Evolutionary conservation across 345 rosid genomes (phyloP), one percentile per base, ranked within the genome.

Genomic region (Hibiscus trionum): DNA sequence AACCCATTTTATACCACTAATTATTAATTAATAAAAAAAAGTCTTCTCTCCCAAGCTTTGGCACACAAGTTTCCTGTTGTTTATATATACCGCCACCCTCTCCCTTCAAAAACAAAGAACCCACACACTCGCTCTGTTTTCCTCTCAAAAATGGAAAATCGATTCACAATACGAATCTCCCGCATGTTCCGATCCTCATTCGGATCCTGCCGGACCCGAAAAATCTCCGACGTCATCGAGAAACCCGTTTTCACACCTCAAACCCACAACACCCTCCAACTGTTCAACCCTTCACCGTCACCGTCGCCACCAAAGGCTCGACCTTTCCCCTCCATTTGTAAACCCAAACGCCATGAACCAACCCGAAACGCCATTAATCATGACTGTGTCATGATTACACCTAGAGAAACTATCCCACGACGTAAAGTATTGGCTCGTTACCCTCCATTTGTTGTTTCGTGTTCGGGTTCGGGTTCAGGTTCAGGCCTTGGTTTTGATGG

Each of bases 171-270:
- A 61, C 77, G 86, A 62, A 72, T 93, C 82, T 85, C 93, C 71
- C 86, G 89, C 72, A 74, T 90, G 75, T 80, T 90, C 70, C 88
- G 83, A 2, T 73, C 90, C 61, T 86, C 97, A 26, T 82, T 91
- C 19, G 78, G 73, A 53, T 80, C 91, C 4, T 93, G 98, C 78
- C 82, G 88, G 60, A 65, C 86, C 77, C 73, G 88, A 55, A 81
- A 86, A 77, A 26, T 85, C 42, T 77, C 86, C 72, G 97, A 88
- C 76, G 91, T 85, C 26, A 80, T 79, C 15, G 89, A 89, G 35
- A 85, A 75, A 21, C 64, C 88, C 14, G 73, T 79, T n/a, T 77
- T 77, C 46, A 11, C 70, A 42, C 81, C 83, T 15, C 77, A 66
- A 70, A 76, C 37, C 29, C 72, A 58, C 1, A 33, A 60, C 8